A percentile compares a stretch with the other conserved stretches of the same genome.
Evolutionary conservation across 768 basidiomycete genomes (phyloP).

Genomic region (Xanthoconium purpureum): DNA sequence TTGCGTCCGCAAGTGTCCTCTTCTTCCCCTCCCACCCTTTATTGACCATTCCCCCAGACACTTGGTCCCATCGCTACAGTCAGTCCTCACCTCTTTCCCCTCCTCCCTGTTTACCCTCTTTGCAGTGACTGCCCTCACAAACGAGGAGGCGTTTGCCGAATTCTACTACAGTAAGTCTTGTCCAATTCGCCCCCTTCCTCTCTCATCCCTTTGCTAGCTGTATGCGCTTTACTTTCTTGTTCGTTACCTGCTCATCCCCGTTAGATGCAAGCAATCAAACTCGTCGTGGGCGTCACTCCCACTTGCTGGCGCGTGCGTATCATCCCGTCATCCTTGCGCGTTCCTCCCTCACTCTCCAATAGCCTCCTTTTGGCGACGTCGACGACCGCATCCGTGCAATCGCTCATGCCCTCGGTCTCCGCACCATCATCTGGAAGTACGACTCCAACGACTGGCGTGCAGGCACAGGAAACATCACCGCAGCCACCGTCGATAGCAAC

Average conservation of each 20-base stretch:
- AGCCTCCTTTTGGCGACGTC: constrained; percentile 66
- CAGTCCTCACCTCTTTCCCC: constrained; percentile 7
- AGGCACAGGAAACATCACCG: constrained; percentile 43
- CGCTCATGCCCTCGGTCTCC: constrained; percentile 61
- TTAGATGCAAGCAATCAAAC: constrained; percentile 52
- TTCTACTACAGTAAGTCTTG: constrained; percentile 61
- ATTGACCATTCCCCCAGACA: constrained; percentile 18
- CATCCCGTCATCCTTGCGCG: neutral
- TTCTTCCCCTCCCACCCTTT: neutral
- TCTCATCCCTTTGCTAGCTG: constrained; percentile 20
- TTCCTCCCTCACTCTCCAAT: neutral
- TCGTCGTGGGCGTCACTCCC: constrained; percentile 53
- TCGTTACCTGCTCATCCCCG: neutral
- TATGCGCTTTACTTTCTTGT: constrained; percentile 4
- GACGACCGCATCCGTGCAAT: constrained; percentile 78
- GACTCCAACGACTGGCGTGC: constrained; percentile 75
- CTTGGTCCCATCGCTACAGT: constrained; percentile 46
- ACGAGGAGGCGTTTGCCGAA: constrained; percentile 70
- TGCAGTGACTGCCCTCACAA: constrained; percentile 57
- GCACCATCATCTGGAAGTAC: constrained; percentile 70
- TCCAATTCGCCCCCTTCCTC: neutral
- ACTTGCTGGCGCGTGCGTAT: constrained; percentile 56
- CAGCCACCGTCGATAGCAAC: constrained; percentile 46
- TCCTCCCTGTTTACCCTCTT: neutral
- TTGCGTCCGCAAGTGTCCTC: constrained; percentile 50